Evolutionary conservation across 2,329 filamentous ascomycete species (phyloP).

Genomic region (Cordyceps javanica): DNA sequence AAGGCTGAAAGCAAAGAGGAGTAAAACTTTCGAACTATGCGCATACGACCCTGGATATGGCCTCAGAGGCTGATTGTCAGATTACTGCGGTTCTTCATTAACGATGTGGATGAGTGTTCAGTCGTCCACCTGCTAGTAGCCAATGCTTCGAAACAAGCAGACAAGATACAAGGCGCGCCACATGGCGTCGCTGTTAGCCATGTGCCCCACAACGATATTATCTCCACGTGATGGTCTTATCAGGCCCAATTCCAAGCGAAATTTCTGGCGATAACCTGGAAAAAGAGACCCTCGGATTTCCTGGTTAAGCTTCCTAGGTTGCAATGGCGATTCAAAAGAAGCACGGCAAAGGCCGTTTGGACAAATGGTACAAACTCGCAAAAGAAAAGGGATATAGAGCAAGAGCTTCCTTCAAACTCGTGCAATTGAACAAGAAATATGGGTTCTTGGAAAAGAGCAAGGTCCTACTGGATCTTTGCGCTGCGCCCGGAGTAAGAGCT

Average conservation of each 20-base stretch:
- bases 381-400: slow-evolving; percentile 98
- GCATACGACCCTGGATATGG: not conserved
- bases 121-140: no score
- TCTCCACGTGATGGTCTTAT: slow-evolving; percentile 31
- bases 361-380: slow-evolving; percentile 98
- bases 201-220: slow-evolving; percentile 17
- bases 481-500: slow-evolving; percentile 81
- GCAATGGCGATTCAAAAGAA: slow-evolving; percentile 95
- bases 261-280: slow-evolving; percentile 24
- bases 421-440: slow-evolving; percentile 99
- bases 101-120: not conserved
- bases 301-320: not conserved
- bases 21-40: not conserved
- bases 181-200: not conserved
- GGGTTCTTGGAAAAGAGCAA: slow-evolving; percentile 95
- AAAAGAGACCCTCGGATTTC: slow-evolving; percentile 1
- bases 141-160: not conserved
- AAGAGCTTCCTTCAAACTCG: slow-evolving; percentile 93
- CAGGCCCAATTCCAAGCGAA: slow-evolving; percentile 22
- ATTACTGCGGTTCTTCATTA: not conserved
- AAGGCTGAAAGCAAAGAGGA: not conserved
- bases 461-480: slow-evolving; percentile 94
- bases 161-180: slow-evolving; percentile 1
- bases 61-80: slow-evolving; percentile 4
- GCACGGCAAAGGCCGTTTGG: slow-evolving; percentile 94